Conservation (phyloP, 805 yeast genomes). For the Aciculoconidium aculeatum region DNA sequence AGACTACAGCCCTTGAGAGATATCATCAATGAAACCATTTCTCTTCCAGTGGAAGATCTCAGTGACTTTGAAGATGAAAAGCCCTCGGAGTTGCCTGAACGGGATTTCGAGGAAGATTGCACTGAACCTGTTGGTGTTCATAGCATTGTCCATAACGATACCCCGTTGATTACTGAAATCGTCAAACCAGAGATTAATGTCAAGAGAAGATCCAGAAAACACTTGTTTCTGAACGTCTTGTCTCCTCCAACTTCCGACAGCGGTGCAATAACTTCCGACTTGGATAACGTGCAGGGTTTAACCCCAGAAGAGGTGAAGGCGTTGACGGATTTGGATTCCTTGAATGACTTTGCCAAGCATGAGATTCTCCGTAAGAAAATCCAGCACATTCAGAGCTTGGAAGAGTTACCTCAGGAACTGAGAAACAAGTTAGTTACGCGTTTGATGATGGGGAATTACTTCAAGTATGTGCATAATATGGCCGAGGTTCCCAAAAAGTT, state of each 20-base stretch:
- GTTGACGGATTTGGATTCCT: slow-evolving; percentile 30
- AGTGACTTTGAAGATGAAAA: slow-evolving; percentile 20
- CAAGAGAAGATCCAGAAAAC: slow-evolving; percentile 4
- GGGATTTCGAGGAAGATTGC: slow-evolving; percentile 14
- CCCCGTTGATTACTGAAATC: slow-evolving; percentile 47
- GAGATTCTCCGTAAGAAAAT: slow-evolving; percentile 43
- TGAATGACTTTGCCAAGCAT: slow-evolving; percentile 34
- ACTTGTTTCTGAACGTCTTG: slow-evolving; percentile 1
- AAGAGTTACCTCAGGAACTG: slow-evolving; percentile 33
- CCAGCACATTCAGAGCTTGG: slow-evolving; percentile 38
- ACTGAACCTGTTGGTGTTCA: slow-evolving; percentile 54
- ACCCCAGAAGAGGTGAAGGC: slow-evolving; percentile 28
- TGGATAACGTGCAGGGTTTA: slow-evolving; percentile 31
- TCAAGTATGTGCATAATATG: slow-evolving; percentile 35
- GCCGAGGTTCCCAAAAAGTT: slow-evolving; percentile 8
- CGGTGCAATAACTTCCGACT: slow-evolving; percentile 18
- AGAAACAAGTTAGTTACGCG: slow-evolving; percentile 51
- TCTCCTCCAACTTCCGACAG: slow-evolving; percentile 2
- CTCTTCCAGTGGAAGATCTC: slow-evolving; percentile 46
- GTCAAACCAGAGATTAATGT: slow-evolving; percentile 45
- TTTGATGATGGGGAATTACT: slow-evolving; percentile 64
- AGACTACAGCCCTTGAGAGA: slow-evolving; percentile 43
- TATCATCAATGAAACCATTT: slow-evolving; percentile 41
- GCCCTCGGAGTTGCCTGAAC: neutral
- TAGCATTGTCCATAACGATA: slow-evolving; percentile 40